Base-by-base conservation (phyloP, 257 asterid genomes). In the Galeopsis tetrahit region DNA sequence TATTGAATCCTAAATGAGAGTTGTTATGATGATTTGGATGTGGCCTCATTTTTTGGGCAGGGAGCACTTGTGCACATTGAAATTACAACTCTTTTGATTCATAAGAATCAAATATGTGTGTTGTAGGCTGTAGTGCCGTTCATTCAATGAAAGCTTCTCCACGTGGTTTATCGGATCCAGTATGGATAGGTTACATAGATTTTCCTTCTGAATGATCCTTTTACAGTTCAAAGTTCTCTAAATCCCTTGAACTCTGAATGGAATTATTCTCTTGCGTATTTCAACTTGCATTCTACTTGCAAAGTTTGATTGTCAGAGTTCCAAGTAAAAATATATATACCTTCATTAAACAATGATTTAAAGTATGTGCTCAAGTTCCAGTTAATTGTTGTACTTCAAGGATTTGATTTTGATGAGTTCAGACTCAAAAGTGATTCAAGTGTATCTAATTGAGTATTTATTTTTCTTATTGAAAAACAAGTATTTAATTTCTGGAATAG, bases 1-100 rank as follows among this genome's bases (percentile, higher is more conserved):
- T 68, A 14, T 33, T 52, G 10, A 42, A 51, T 49, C 31, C 75
- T 71, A 10, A 11, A 28, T 64, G 69, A 32, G 59, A 17, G 14
- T 64, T 48, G 46, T 5, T 70, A 31, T 48, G 52, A 17, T 40
- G 36, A 57, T 56, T 78, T 70, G 63, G 39, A 39, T 49, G 79
- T 70, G 52, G 75, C 72, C 63, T 32, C 46, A 48, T 76, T 34
- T 43, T 65, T 10, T n/a, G 49, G 21, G 35, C 39, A 10, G 15
- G 21, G 44, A 51, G 48, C 60, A 31, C 17, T 21, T 34, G 34
- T 17, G 9, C 21, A 7, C 3, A 49, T 5, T 60, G 43, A 69
- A 38, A 39, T 61, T 43, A 1, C 51, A 7, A 32, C 7, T 49
- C 32, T 36, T 68, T 46, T 28, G 1, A 33, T 51, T 13, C 64